Conservation (phyloP, 2,329 filamentous ascomycete genomes). For the Periconia digitata region DNA sequence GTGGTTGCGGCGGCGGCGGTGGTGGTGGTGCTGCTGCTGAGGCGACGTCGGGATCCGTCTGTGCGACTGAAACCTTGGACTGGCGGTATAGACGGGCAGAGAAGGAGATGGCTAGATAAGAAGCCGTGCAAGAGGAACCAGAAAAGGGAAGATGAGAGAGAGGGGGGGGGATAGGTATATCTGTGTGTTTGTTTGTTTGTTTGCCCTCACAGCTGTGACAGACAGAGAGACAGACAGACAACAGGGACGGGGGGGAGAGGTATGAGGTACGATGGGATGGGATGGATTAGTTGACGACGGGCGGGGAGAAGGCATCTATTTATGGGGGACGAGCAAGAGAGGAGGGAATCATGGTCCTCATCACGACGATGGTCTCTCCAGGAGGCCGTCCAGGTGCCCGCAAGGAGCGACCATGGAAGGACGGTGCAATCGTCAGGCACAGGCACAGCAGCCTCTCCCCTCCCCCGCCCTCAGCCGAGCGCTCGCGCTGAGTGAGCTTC, state of each 20-base stretch:
- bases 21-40: slow-evolving; percentile 3
- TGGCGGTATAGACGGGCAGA: background rate
- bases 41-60: background rate
- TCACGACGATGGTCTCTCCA: no score
- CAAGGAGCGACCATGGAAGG: no score
- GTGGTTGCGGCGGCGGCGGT: background rate
- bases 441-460: no score
- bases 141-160: background rate
- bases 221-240: no score
- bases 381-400: no score
- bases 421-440: no score
- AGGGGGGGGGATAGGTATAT: no score
- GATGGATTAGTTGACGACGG: no score
- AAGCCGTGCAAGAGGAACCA: background rate
- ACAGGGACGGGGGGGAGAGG: background rate
- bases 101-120: slow-evolving; percentile 7
- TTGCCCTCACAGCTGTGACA: no score
- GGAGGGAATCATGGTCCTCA: background rate
- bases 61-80: background rate
- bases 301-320: background rate
- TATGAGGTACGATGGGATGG: no score
- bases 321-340: background rate
- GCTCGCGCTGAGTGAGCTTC: slow-evolving; percentile 11
- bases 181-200: no score
- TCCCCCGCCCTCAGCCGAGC: slow-evolving; percentile 8